Base-by-base conservation (phyloP, 257 asterid species). In the Solanum appendiculatum region DNA sequence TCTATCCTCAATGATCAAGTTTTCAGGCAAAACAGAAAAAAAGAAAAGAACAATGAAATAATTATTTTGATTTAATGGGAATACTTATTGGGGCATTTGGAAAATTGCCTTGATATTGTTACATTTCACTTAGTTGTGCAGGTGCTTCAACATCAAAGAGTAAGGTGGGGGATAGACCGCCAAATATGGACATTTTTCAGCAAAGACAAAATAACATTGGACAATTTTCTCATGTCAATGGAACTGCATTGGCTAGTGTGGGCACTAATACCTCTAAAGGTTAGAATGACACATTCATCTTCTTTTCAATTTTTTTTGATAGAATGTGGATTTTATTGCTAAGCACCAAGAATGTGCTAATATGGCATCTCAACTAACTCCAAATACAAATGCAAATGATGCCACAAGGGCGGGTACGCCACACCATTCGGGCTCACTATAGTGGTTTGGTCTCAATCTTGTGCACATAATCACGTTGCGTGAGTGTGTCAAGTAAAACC, bases 221-320 rank as follows among this genome's bases (percentile, higher is more conserved):
- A 23, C 90, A 88, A 69, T 39, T 63, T 83, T 82, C 93, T 54
- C 36, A 37, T 78, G 88, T 86, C 51, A 8, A 72, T 88, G 90
- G 75, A 81, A 46, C 56, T 44, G 85, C 91, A n/a, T 68, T 82
- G 63, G 88, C 85, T 63, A 70, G 66, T 29, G 70, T 54, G 73
- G 72, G 75, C 11, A 91, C 85, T 51, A 78, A 75, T 85, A 42
- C 8, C 73, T 36, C 86, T 87, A 89, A 90, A 94, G 95, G 98
- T 94, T 85, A 84, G 89, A 64, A 78, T 80, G n/a, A 37, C 69
- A 7, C n/a, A 54, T 44, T 39, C 51, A 66, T 77, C 33, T 18
- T 73, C 10, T 87, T 69, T 40, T 25, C 42, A 40, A 81, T 78
- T 58, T 80, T 9, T 73, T 89, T 37, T 44, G 85, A 82, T 80